These are phyloP conservation scores for Tubosaeta brunneosetosa DNA, from an alignment of 768 basidiomycete genomes.

Conservation along the genomic window DNA sequence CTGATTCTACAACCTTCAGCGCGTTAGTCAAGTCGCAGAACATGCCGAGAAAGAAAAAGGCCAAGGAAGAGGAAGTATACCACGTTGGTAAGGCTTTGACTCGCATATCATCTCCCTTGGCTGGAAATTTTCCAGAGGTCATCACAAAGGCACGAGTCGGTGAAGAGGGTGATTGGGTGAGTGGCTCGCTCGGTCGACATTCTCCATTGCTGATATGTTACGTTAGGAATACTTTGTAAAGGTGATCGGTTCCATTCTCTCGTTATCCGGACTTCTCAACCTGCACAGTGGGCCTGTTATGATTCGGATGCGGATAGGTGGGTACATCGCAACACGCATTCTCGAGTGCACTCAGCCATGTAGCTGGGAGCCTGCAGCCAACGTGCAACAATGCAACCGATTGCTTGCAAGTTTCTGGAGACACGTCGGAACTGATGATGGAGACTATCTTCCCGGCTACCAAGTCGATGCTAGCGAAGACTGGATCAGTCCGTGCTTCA, in stretches of 20 bases:
- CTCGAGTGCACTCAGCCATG: slow-evolving; percentile 1
- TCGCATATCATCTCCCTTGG: background rate
- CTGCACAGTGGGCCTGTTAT: slow-evolving; percentile 64
- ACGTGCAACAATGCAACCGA: slow-evolving; percentile 53
- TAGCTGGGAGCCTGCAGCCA: slow-evolving; percentile 68
- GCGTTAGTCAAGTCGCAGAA: background rate
- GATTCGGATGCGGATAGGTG: slow-evolving; percentile 54
- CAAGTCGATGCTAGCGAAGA: slow-evolving; percentile 36
- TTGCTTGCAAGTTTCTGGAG: slow-evolving; percentile 63
- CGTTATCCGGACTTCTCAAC: slow-evolving; percentile 2
- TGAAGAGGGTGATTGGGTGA: slow-evolving; percentile 49
- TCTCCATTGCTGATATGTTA: background rate
- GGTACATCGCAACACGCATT: slow-evolving; percentile 5
- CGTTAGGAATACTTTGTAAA: slow-evolving; percentile 64
- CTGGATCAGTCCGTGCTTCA: slow-evolving; percentile 53
- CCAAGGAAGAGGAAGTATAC: slow-evolving; percentile 34
- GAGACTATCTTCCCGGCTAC: slow-evolving; percentile 49
- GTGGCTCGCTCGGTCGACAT: slow-evolving; percentile 13
- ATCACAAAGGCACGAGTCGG: slow-evolving; percentile 54
- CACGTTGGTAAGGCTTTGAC: slow-evolving; percentile 41
- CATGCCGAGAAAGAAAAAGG: slow-evolving; percentile 28
- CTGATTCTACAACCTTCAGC: background rate
- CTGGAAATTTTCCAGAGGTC: slow-evolving; percentile 42
- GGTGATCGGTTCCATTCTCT: slow-evolving; percentile 32
- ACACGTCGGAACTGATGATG: slow-evolving; percentile 52